Evolutionary conservation across 768 basidiomycete species (phyloP), one percentile per base, ranked within the genome.

Genomic region (Auricularia auricula-judae): DNA sequence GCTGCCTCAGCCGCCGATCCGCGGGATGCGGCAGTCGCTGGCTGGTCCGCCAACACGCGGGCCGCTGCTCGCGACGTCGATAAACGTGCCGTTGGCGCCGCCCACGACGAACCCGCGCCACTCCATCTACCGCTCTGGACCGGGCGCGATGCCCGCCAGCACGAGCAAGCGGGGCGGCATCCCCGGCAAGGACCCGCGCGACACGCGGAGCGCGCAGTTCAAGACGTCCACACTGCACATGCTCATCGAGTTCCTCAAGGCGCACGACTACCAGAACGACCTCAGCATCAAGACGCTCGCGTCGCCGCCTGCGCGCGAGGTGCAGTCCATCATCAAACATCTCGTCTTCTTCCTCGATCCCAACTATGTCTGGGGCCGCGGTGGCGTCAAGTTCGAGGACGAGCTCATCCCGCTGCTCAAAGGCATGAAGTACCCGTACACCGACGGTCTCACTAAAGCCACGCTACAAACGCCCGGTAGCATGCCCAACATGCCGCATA

Each of bases 401-500:
- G 91, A 95, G 68, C 88, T 93, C 68, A 79, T 91, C 12, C 81
- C 81, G 3, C 80, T 89, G 7, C 73, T 99, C 67, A 88, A 85
- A 71, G 83, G 86, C 4, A 74, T 92, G 43, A 81, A 82, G 67
- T 99, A 98, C 75, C 96, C 97, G 0, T 90, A 86, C 65, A 81
- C 85, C 3, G 81, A 86, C 62, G 81, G 84, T 65, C 82, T 98
- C 18, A 91, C 93, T 68, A 86, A 86, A 62, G 94, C 91, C 67
- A 92, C 91, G 82, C 75, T 98, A 3, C 87, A 87, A 7, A 88
- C 94, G 2, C 90, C 93, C 0, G 95, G 91, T 0, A 88, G 87
- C 63, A 88, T 89, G 79, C 89, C 92, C 75, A 86, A 88, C n/a
- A 98, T 96, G 97, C 91, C 93, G 0, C 79, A 84, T 23, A 75